Evolutionary conservation across 2,329 filamentous ascomycete genomes (phyloP), one percentile per base, ranked within the genome.

Genomic region (Aspergillus nomiae): DNA sequence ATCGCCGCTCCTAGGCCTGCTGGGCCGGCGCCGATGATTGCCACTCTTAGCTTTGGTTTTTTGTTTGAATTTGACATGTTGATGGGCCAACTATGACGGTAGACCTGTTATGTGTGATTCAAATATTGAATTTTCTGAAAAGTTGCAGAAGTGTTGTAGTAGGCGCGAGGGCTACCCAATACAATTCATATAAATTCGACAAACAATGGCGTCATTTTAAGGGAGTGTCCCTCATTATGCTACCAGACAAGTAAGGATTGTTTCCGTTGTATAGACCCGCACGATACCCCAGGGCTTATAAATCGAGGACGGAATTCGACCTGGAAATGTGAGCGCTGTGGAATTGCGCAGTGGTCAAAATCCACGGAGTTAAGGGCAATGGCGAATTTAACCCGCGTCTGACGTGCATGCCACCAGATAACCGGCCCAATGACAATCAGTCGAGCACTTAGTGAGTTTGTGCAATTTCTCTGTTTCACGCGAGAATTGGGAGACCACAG

Each of bases 1-100:
- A 65, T 67, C 1, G 65, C 61, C 5, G 65, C 63, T 26, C 59
- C 61, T 8, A 67, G 57, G 2, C 65, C 65, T 50, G 65, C 63
- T 24, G 63, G 63, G 3, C 65, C 65, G 19, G 65, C 65, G 3
- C 65, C 63, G 43, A 67, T 63, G 24, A 67, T 46, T 11, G 60
- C 65, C 21, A 67, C 58, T 26, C 59, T 53, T 26, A 67, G 30
- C n/a, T 58, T 63, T 24, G 36, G 14, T 12, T 45, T 21, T 5
- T 19, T 4, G 8, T 5, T 32, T 9, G 30, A 2, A 10, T 38
- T 54, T 28, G 53, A 41, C 60, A 57, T 58, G 12, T 54, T 36
- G 36, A 26, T 19, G n/a, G 28, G 19, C 32, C 9, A 28, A 24
- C 5, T 38, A 7, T 3, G 14, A 19, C 6, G 3, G 11, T n/a